Evolutionary conservation across 768 basidiomycete genomes (phyloP).

Genomic region (Kwoniella heveanensis): DNA sequence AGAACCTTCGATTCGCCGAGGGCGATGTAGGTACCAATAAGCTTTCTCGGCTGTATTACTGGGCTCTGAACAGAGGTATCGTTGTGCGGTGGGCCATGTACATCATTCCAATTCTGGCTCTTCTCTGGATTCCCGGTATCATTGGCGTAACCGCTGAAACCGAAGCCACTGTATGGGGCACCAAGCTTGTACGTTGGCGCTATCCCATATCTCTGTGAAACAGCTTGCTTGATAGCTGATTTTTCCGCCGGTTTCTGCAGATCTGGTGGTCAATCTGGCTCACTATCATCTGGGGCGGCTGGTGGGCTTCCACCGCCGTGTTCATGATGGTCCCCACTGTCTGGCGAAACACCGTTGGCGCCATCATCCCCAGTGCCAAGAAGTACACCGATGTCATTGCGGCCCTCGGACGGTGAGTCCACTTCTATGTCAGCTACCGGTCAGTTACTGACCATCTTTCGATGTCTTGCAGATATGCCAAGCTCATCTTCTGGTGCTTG

Average conservation of each 20-base stretch:
- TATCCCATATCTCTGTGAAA: neutral
- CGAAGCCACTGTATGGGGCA: slow-evolving; percentile 61
- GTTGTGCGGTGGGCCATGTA: slow-evolving; percentile 74
- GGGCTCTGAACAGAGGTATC: slow-evolving; percentile 73
- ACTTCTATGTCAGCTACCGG: too few species aligned
- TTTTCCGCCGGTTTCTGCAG: slow-evolving; percentile 59
- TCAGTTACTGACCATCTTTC: too few species aligned
- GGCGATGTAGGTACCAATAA: slow-evolving; percentile 56
- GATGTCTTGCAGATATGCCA: slow-evolving; percentile 61
- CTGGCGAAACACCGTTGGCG: slow-evolving; percentile 68
- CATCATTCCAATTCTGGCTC: slow-evolving; percentile 70
- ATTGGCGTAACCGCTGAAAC: slow-evolving; percentile 64
- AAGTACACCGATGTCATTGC: slow-evolving; percentile 79
- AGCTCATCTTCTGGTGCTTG: slow-evolving; percentile 67
- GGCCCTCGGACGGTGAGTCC: slow-evolving; percentile 65
- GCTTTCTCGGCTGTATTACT: slow-evolving; percentile 70
- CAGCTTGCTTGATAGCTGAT: neutral
- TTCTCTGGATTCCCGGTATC: slow-evolving; percentile 62
- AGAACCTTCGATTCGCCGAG: slow-evolving; percentile 54
- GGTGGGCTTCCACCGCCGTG: slow-evolving; percentile 73
- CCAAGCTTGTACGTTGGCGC: slow-evolving; percentile 44
- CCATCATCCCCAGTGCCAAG: slow-evolving; percentile 70
- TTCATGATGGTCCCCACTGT: slow-evolving; percentile 60
- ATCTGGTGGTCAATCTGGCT: slow-evolving; percentile 87
- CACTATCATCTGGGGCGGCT: slow-evolving; percentile 75